These are phyloP conservation scores for Pichia kluyveri DNA, from an alignment of 805 yeast species.

Conservation along the genomic window DNA sequence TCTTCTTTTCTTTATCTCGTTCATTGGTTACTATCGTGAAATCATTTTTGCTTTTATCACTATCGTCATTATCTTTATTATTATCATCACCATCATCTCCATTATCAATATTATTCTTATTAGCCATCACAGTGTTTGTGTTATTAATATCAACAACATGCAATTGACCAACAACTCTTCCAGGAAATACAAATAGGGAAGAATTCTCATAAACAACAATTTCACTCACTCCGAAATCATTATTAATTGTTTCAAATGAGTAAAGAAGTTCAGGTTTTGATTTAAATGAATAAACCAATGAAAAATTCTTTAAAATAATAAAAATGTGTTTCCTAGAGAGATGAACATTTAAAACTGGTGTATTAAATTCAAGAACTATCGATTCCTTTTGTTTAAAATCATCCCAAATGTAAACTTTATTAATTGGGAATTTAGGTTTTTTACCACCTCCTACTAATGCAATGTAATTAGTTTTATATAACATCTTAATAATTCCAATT, in stretches of 20 bases:
- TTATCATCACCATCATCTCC: not conserved
- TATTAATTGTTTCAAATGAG: constrained; percentile 55
- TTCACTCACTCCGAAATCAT: constrained; percentile 58
- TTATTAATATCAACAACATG: constrained; percentile 64
- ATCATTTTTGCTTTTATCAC: constrained; percentile 23
- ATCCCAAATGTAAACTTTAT: constrained; percentile 86
- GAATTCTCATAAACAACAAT: constrained; percentile 18
- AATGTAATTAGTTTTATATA: constrained; percentile 82
- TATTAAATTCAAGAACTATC: constrained; percentile 63
- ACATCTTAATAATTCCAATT: constrained; percentile 70
- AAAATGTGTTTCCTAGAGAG: constrained; percentile 70
- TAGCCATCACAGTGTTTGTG: constrained; percentile 13
- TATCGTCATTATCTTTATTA: not conserved
- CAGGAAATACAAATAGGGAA: constrained; percentile 64
- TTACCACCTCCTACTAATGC: constrained; percentile 88
- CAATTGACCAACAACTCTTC: constrained; percentile 64
- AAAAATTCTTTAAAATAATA: constrained; percentile 58
- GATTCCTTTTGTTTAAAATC: constrained; percentile 73
- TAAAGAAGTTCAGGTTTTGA: constrained; percentile 66
- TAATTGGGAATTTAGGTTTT: constrained; percentile 67
- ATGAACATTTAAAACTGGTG: constrained; percentile 65
- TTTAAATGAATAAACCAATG: constrained; percentile 71
- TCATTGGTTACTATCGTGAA: not conserved
- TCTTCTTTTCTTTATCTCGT: constrained; percentile 49
- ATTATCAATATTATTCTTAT: constrained; percentile 16